These are phyloP conservation scores for Monotropa hypopitys DNA, from an alignment of 179 eudicot genomes.

Conservation along the genomic window DNA sequence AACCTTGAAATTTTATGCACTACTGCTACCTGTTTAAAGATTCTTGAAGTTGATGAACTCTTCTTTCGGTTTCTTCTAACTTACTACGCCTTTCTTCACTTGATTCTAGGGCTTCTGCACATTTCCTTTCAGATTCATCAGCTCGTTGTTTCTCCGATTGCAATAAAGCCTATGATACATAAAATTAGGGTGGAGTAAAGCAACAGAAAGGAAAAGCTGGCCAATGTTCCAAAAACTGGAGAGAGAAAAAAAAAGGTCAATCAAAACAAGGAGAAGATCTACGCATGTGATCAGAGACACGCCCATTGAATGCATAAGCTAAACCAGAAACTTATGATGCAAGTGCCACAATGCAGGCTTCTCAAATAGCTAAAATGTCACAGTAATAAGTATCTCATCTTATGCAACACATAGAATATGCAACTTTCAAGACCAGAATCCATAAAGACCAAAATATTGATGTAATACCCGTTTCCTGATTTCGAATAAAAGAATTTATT, in stretches of 20 bases:
- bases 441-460: conserved; percentile 1
- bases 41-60: conserved; percentile 68
- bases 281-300: neutral
- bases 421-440: neutral
- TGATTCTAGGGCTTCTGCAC: conserved; percentile 41
- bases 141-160: conserved; percentile 56
- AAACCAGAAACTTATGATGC: neutral
- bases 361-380: neutral
- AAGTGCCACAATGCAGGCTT: neutral
- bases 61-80: conserved; percentile 68
- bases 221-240: neutral
- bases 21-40: conserved; percentile 54
- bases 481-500: no score
- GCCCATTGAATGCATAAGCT: neutral
- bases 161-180: conserved; percentile 34
- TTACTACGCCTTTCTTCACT: conserved; percentile 47
- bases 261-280: neutral
- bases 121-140: conserved; percentile 53
- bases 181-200: conserved; percentile 3
- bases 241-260: neutral
- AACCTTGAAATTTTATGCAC: conserved; percentile 8
- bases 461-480: no score
- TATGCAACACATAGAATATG: neutral
- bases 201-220: conserved; percentile 5
- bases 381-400: neutral